These are phyloP conservation scores for Acanthochlamys bracteata DNA, from an alignment of 106 monocot genomes.

Conservation along the genomic window DNA sequence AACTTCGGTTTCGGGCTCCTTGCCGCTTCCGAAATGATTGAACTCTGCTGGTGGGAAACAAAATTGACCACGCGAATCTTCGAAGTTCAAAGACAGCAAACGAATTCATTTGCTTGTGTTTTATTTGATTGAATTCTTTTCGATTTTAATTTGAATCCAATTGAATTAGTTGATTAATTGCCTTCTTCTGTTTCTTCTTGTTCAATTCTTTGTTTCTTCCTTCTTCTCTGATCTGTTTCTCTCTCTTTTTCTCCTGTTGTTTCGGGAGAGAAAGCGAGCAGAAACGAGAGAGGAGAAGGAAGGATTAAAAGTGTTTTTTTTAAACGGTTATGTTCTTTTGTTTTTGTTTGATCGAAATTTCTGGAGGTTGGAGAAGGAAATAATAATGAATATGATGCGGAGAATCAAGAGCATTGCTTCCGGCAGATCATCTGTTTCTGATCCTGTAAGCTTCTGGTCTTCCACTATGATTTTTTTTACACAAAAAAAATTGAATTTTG, in stretches of 20 bases:
- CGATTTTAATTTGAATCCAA: too few relatives aligned
- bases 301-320: slow-evolving; percentile 2
- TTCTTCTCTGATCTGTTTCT: background rate
- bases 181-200: background rate
- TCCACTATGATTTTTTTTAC: background rate
- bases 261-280: background rate
- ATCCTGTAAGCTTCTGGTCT: slow-evolving; percentile 9
- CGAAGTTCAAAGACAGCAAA: too few relatives aligned
- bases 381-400: slow-evolving; percentile 45
- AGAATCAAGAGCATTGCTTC: slow-evolving; percentile 45
- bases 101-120: too few relatives aligned
- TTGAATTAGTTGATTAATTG: background rate
- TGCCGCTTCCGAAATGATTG: background rate
- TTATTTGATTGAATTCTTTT: too few relatives aligned
- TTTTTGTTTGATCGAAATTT: background rate
- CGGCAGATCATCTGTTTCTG: slow-evolving; percentile 32
- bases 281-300: background rate
- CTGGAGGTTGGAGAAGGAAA: background rate
- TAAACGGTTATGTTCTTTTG: background rate
- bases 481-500: background rate
- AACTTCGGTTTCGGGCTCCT: background rate
- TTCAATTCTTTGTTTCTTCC: background rate
- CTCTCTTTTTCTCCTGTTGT: background rate
- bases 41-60: slow-evolving; percentile 1
- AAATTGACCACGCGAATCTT: background rate